These are phyloP conservation scores for Trichoderma sp. DNA, from an alignment of 2,329 filamentous ascomycete species.

Conservation along the genomic window DNA sequence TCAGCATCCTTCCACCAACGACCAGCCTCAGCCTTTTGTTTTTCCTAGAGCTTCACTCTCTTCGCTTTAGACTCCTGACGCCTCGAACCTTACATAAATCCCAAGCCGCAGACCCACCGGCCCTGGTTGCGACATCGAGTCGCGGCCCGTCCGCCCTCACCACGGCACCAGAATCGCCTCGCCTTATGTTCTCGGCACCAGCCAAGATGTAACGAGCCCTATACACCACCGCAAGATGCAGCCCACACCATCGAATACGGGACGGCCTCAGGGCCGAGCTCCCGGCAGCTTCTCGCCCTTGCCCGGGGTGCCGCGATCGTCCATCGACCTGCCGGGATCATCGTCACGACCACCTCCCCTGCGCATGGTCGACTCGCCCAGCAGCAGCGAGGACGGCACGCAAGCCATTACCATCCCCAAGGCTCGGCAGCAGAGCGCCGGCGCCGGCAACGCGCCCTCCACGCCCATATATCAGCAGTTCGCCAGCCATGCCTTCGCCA, in stretches of 20 bases:
- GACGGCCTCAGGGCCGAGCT: constrained; percentile 48
- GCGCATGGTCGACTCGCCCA: constrained; percentile 36
- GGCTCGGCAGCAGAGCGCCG: constrained; percentile 43
- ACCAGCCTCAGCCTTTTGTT: not conserved
- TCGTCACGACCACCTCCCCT: constrained; percentile 39
- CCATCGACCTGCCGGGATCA: constrained; percentile 34
- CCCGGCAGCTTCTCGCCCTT: constrained; percentile 61
- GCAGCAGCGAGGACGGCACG: constrained; percentile 35
- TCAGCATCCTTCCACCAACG: not conserved
- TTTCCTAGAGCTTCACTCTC: not conserved
- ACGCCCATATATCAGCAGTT: constrained; percentile 54
- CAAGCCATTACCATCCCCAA: constrained; percentile 49
- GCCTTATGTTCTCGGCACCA: not conserved
- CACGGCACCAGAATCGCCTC: not conserved
- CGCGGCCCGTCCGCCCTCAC: not conserved
- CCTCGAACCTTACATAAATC: not conserved
- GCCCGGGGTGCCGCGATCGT: constrained; percentile 38
- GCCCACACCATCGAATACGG: constrained; percentile 36
- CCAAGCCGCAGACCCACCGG: not conserved
- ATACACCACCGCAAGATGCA: constrained; percentile 47
- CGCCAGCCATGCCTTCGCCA: constrained; percentile 50
- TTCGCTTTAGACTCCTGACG: not conserved
- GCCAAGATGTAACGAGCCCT: constrained; percentile 48
- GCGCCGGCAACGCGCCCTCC: constrained; percentile 38
- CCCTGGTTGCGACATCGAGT: not conserved